Evolutionary conservation across 1,284 basidiomycete genomes (phyloP).

Genomic region (Clitocybe nebularis): DNA sequence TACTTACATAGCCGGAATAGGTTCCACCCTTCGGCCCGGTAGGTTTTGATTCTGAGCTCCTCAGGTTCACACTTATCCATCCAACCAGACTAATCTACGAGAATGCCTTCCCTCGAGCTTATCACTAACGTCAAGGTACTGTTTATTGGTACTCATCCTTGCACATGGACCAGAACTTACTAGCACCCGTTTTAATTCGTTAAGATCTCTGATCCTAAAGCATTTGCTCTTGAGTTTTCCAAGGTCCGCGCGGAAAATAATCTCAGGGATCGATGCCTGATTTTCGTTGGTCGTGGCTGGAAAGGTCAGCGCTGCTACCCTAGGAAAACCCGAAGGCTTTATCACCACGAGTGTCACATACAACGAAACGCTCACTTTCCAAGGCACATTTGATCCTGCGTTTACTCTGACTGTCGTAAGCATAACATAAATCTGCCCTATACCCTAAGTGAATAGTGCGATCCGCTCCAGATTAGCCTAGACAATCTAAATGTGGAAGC

Average conservation of each 20-base stretch:
- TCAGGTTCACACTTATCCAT: background rate
- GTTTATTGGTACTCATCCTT: conserved; percentile 6
- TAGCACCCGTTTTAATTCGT: background rate
- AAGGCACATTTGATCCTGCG: conserved; percentile 60
- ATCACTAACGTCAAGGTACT: conserved; percentile 60
- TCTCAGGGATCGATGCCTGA: background rate
- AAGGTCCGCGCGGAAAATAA: conserved; percentile 35
- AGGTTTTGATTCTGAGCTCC: too few species aligned
- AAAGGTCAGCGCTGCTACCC: conserved; percentile 45
- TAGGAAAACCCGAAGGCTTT: conserved; percentile 51
- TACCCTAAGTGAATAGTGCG: background rate
- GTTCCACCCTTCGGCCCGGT: too few species aligned
- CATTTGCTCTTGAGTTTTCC: conserved; percentile 57
- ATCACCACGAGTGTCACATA: conserved; percentile 51
- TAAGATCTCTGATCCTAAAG: conserved; percentile 47
- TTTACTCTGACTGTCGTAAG: conserved; percentile 54
- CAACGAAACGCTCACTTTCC: conserved; percentile 55
- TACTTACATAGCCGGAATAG: too few species aligned
- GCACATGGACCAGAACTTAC: background rate
- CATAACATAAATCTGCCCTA: conserved; percentile 8
- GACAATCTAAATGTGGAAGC: conserved; percentile 47
- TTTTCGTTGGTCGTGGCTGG: conserved; percentile 1
- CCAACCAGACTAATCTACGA: conserved; percentile 11
- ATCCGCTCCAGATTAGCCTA: conserved; percentile 43
- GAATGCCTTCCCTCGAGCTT: conserved; percentile 54